A percentile compares a stretch with the other conserved stretches of the same genome.
phyloP scores from a whole-genome alignment of 78 protist species.

The Dictyostelium firmibasis region DNA sequence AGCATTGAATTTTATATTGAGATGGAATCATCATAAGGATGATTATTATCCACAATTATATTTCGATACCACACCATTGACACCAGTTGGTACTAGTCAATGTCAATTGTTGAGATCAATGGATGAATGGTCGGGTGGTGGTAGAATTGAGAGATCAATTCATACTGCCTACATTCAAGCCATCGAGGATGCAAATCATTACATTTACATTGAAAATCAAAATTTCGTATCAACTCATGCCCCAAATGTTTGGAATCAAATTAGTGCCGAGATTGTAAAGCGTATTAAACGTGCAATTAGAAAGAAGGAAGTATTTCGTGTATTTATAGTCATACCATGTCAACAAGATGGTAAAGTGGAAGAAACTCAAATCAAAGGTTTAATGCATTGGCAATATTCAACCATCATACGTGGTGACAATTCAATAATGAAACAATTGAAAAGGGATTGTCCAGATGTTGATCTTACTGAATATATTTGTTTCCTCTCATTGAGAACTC shows the following conservation, averaged over 20 bases:
- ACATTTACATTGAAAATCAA: conserved; percentile 92
- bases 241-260: conserved; percentile 70
- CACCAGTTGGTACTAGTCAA: conserved; percentile 25
- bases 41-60: conserved; percentile 70
- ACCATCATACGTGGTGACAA: conserved; percentile 18
- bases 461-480: conserved; percentile 73
- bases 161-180: conserved; percentile 83
- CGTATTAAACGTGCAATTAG: conserved; percentile 81
- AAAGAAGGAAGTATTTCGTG: conserved; percentile 66
- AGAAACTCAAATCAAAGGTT: conserved; percentile 66
- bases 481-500: conserved; percentile 70
- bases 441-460: conserved; percentile 59
- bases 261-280: conserved; percentile 74
- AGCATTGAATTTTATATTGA: conserved; percentile 72
- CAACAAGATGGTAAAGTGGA: conserved; percentile 77
- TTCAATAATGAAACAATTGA: conserved; percentile 34
- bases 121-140: conserved; percentile 86
- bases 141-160: conserved; percentile 75
- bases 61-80: conserved; percentile 60
- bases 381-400: conserved; percentile 79
- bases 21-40: conserved; percentile 84
- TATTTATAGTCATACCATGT: conserved; percentile 48
- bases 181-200: conserved; percentile 86
- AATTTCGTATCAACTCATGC: conserved; percentile 79
- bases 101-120: conserved; percentile 78